Evolutionary conservation across 495 filamentous ascomycete species (phyloP).

Genomic region (Aspergillus conjunctus): DNA sequence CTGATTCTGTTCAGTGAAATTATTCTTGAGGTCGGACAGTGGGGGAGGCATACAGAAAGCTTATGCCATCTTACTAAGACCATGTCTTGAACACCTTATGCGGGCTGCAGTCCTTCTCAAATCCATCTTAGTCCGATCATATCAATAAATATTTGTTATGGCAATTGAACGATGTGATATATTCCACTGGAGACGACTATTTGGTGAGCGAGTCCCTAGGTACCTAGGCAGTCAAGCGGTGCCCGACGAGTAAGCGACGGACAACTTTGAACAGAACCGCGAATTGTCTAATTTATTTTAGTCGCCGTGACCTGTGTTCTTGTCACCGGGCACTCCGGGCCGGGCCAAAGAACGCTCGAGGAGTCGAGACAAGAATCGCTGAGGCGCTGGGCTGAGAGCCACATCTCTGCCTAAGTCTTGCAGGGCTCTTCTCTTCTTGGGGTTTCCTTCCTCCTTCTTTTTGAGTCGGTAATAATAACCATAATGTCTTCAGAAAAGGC

Average conservation of each 20-base stretch:
- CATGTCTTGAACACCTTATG: not conserved
- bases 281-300: not conserved
- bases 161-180: not conserved
- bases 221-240: not conserved
- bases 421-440: too few relatives aligned
- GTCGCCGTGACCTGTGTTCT: not conserved
- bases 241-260: not conserved
- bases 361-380: not conserved
- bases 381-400: too few relatives aligned
- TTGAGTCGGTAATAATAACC: too few relatives aligned
- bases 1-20: too few relatives aligned
- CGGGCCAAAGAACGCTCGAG: slow-evolving; percentile 3
- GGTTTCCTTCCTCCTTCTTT: too few relatives aligned
- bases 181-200: not conserved
- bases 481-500: too few relatives aligned
- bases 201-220: not conserved
- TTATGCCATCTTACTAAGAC: not conserved
- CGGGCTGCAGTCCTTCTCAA: not conserved
- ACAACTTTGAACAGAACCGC: not conserved
- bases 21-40: too few relatives aligned
- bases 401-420: too few relatives aligned
- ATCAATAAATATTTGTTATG: slow-evolving; percentile 1
- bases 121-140: not conserved
- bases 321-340: slow-evolving; percentile 5
- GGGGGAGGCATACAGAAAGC: not conserved